Evolutionary conservation across 1,139 yeast species (phyloP), one percentile per base, ranked within the genome.

Genomic region (Kodamaea alishanica): DNA sequence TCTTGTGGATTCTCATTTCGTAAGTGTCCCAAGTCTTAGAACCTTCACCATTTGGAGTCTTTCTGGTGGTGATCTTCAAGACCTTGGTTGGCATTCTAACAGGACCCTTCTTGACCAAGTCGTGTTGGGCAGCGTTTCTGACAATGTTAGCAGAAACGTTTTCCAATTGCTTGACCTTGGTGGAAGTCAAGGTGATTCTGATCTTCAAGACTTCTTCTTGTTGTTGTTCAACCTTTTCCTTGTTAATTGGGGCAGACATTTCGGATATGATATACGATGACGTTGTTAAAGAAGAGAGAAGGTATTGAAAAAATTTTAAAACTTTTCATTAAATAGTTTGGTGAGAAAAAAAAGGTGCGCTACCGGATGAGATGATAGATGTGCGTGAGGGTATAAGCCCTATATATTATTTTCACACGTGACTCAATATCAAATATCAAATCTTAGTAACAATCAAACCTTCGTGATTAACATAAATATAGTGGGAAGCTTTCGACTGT

Each of bases 41-140:
- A 90, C 99, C 99, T 81, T 94, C 97, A 90, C 99, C 99, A 75
- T 94, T 94, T 67, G 99, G 99, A 69, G 98, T 84, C 89, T 94
- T 94, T 87, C 99, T 90, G 86, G 99, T 92, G 79, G 96, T 82
- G 79, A 94, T 82, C 77, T 86, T 89, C 70, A 94, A 86, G 61
- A 86, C 95, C 85, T 90, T 94, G 77, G 98, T 94, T 79, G 99
- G 99, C 79, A 94, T 77, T 85, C 98, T 88, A 68, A 94, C 96
- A 61, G 98, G 98, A 66, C 99, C 99, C 81, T 88, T 87, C 81
- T 84, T 86, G 73, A 79, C 81, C 65, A 88, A 79, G 65, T 84
- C 73, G 75, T 80, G 75, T 71, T 77, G 79, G 70, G 77, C 78
- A 72, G 97, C 97, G 68, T 89, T 90, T 71, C 71, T 73, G 75